These are phyloP conservation scores for Candida rishiriensis DNA, from an alignment of 805 yeast genomes.

Conservation along the genomic window DNA sequence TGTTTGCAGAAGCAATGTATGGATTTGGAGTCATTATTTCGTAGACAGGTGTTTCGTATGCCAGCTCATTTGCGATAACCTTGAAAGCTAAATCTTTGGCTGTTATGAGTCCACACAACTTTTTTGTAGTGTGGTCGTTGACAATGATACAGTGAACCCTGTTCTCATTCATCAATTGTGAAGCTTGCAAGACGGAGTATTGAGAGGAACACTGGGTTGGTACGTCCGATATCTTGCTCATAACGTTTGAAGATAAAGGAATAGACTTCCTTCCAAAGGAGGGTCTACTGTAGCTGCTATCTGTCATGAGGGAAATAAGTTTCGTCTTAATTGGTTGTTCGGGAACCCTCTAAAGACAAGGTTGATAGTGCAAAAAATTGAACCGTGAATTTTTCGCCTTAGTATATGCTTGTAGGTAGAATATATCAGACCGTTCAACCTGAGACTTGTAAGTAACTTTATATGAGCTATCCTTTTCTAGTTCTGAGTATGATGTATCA, in stretches of 20 bases:
- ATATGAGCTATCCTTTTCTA: too few species aligned
- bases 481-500: too few species aligned
- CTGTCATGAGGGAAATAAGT: too few species aligned
- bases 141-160: constrained; percentile 40
- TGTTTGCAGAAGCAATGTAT: constrained; percentile 29
- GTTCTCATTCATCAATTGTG: constrained; percentile 34
- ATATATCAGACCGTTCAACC: too few species aligned
- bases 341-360: too few species aligned
- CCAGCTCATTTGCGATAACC: constrained; percentile 31
- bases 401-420: too few species aligned
- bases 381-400: too few species aligned
- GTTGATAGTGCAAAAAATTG: too few species aligned
- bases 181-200: constrained; percentile 30
- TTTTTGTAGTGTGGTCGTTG: constrained; percentile 22
- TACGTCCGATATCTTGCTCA: constrained; percentile 30
- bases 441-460: too few species aligned
- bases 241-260: constrained; percentile 11
- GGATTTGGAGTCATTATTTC: constrained; percentile 39
- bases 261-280: constrained; percentile 3
- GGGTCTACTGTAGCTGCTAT: constrained; percentile 1
- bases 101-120: constrained; percentile 38
- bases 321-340: too few species aligned
- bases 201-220: constrained; percentile 34
- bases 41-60: constrained; percentile 25
- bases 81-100: constrained; percentile 44